These are phyloP conservation scores for Bruguiera hainesii DNA, from an alignment of 441 rosid species.

Conservation along the genomic window DNA sequence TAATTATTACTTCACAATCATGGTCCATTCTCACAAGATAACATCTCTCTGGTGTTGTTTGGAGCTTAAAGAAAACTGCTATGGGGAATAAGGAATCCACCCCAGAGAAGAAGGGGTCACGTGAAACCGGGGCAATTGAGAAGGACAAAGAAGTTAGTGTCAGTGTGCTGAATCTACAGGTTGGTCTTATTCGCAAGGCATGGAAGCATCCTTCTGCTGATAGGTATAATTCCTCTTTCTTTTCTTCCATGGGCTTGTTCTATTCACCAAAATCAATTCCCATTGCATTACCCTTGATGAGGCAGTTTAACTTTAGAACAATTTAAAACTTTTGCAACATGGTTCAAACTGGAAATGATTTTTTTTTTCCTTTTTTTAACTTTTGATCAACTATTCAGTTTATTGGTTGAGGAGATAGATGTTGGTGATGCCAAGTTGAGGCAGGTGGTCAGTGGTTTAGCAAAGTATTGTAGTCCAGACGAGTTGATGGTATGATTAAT, in stretches of 20 bases:
- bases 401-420: slow-evolving; percentile 95
- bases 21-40: slow-evolving; percentile 10
- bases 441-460: slow-evolving; percentile 98
- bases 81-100: slow-evolving; percentile 39
- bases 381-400: slow-evolving; percentile 45
- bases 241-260: slow-evolving; percentile 6
- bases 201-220: slow-evolving; percentile 99
- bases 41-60: slow-evolving; percentile 7
- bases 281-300: background rate
- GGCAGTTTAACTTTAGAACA: background rate
- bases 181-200: slow-evolving; percentile 86
- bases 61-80: slow-evolving; percentile 47
- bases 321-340: background rate
- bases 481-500: slow-evolving; percentile 58
- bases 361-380: background rate
- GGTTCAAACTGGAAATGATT: slow-evolving; percentile 9
- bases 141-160: slow-evolving; percentile 80
- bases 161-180: slow-evolving; percentile 83
- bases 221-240: slow-evolving; percentile 49
- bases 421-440: slow-evolving; percentile 82
- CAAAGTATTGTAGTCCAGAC: slow-evolving; percentile 79
- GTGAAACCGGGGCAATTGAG: slow-evolving; percentile 53
- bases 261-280: background rate
- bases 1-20: background rate
- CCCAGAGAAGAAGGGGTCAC: slow-evolving; percentile 61